Base-by-base conservation (phyloP, 2,329 filamentous ascomycete species). In the Akanthomyces lecanii region DNA sequence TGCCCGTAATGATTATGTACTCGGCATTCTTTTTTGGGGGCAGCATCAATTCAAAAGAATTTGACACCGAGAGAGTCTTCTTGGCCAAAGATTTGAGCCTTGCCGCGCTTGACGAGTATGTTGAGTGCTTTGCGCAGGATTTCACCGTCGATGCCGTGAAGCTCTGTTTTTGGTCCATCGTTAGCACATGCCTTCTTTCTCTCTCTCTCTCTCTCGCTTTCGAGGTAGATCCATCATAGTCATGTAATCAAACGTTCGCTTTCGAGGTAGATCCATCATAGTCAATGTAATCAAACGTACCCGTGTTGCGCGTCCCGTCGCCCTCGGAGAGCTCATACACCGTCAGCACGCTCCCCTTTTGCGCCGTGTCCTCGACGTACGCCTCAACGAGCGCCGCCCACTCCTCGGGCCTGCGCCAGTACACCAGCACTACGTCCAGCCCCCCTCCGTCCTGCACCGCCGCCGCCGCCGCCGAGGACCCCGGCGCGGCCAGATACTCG, bases 21-120 rank as follows among this genome's bases (percentile, higher is more conserved):
- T n/a, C 18, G 11, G 2, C 30, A n/a, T 21, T 47, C 38, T 36
- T 58, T 16, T 28, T 44, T 16, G 4, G 16, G 8, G 28, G 14
- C n/a, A 47, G 8, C 33, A 38, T 33, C 21, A 44, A 30, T 42
- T 88, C 79, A 97, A 74, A 98, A 98, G 79, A 99, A 98, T 79
- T 99, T 99, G 67, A 98, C 92, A 70, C 95, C 95, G 71, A 90
- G 86, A 65, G 91, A 90, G 73, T 94, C 92, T 70, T 94, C 92
- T 61, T 86, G 85, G 40, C 94, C 94, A 78, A 99, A 98, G 30
- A 98, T 87, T 76, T 98, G 94, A 16, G 93, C 94, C 77, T 90
- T 96, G 68, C 92, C 92, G 66, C 89, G 85, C 81, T 96, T 97
- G 42, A 96, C 93, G 55, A 97, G 82, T 56, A 95, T 81, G 65